These are phyloP conservation scores for Mortierella sp. DNA, from an alignment of 371 early-diverging fungal genomes.

Conservation along the genomic window DNA sequence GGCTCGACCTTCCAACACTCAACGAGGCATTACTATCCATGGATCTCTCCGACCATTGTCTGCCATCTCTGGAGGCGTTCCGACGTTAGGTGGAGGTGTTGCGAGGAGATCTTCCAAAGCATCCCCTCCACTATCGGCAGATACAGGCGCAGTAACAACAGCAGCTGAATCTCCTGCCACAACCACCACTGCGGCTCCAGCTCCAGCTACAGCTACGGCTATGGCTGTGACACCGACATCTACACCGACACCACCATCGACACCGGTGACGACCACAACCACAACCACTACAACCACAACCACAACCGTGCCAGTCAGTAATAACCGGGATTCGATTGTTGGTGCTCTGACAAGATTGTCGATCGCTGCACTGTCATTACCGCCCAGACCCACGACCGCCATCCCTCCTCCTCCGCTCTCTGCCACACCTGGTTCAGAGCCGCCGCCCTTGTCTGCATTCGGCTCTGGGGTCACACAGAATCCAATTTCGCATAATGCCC, in stretches of 20 bases:
- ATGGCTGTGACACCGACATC: background rate
- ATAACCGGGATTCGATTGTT: conserved; percentile 22
- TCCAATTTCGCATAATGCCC: background rate
- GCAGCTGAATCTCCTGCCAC: too few relatives aligned
- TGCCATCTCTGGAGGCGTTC: conserved; percentile 13
- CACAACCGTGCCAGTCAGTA: conserved; percentile 1
- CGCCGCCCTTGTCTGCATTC: too few relatives aligned
- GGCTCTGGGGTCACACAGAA: too few relatives aligned
- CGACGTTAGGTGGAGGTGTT: conserved; percentile 38
- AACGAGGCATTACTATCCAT: background rate
- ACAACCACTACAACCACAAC: background rate
- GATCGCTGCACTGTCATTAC: conserved; percentile 9
- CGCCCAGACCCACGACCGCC: conserved; percentile 16
- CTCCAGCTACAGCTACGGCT: too few relatives aligned
- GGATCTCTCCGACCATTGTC: conserved; percentile 34
- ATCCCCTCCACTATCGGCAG: too few relatives aligned
- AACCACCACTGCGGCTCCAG: too few relatives aligned
- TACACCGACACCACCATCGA: background rate
- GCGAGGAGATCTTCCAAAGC: conserved; percentile 21
- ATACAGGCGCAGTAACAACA: too few relatives aligned
- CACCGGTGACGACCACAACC: background rate
- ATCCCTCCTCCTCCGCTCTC: conserved; percentile 31
- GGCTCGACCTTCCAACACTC: too few relatives aligned
- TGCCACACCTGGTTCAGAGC: too few relatives aligned
- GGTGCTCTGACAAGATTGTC: conserved; percentile 23